A percentile compares a stretch with the other conserved stretches of the same genome.
phyloP scores from a whole-genome alignment of 2,329 filamentous ascomycete species.

The Phymatotrichopsis omnivora region DNA sequence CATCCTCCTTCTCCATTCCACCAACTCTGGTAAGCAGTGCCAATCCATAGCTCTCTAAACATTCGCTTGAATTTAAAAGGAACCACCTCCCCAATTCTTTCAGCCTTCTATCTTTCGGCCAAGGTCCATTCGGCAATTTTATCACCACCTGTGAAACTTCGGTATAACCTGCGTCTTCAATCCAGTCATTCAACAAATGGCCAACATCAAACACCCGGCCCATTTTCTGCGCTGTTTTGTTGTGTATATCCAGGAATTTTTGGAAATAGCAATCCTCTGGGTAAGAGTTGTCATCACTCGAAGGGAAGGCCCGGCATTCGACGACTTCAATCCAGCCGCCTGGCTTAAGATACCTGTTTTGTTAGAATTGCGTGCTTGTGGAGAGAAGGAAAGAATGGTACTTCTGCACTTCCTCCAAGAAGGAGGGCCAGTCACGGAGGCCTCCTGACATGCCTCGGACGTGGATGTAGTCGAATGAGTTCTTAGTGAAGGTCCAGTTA shows the following conservation, averaged over 20 bases:
- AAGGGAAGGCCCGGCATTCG: slow-evolving; percentile 7
- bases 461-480: slow-evolving; percentile 22
- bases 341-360: slow-evolving; percentile 21
- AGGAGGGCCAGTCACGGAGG: slow-evolving; percentile 20
- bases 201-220: neutral
- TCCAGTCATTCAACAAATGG: slow-evolving; percentile 1
- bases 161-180: neutral
- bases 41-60: slow-evolving; percentile 24
- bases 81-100: slow-evolving; percentile 14
- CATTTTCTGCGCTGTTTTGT: slow-evolving; percentile 13
- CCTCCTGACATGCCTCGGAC: slow-evolving; percentile 19
- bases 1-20: slow-evolving; percentile 2
- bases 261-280: slow-evolving; percentile 9
- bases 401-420: slow-evolving; percentile 11
- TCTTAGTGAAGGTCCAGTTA: slow-evolving; percentile 22
- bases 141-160: slow-evolving; percentile 4
- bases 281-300: slow-evolving; percentile 17
- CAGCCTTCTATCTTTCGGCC: slow-evolving; percentile 6
- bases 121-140: neutral
- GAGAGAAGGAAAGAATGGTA: neutral
- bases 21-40: slow-evolving; percentile 9
- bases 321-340: slow-evolving; percentile 27
- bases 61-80: slow-evolving; percentile 14
- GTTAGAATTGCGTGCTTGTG: neutral
- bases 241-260: slow-evolving; percentile 7